phyloP scores from a whole-genome alignment of 306 rosid species.

The Fagus crenata region DNA sequence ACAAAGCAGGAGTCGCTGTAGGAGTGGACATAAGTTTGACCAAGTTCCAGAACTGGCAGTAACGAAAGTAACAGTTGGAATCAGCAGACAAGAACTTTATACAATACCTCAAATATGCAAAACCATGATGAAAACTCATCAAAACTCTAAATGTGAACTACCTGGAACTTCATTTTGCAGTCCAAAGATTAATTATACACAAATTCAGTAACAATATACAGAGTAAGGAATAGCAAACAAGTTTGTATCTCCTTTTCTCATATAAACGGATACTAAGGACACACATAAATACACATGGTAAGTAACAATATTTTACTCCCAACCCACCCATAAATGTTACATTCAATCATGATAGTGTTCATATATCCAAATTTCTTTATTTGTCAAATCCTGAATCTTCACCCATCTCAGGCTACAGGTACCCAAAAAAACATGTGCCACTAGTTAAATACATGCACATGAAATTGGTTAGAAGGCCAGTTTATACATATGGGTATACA shows the following conservation, averaged over 20 bases:
- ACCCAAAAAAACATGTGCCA: background rate
- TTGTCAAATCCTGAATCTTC: background rate
- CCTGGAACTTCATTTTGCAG: conserved; percentile 16
- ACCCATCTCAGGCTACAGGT: background rate
- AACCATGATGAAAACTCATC: conserved; percentile 5
- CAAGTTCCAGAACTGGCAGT: conserved; percentile 73
- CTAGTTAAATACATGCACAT: background rate
- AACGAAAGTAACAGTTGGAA: conserved; percentile 27
- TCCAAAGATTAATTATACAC: background rate
- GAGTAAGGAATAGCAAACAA: background rate
- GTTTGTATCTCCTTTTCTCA: too few relatives aligned
- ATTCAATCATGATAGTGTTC: background rate
- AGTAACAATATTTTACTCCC: background rate
- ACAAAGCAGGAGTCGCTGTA: conserved; percentile 72
- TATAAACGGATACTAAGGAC: background rate
- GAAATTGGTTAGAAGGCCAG: background rate
- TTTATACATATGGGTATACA: background rate
- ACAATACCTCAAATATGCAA: background rate
- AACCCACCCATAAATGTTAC: background rate
- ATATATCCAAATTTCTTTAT: background rate
- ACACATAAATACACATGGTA: background rate
- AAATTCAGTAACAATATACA: background rate
- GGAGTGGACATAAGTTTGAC: conserved; percentile 65
- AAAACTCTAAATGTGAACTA: conserved; percentile 16
- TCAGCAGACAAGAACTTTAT: conserved; percentile 31